These are phyloP conservation scores for Stentor coeruleus DNA, from an alignment of 73 alveolate genomes.

Conservation along the genomic window DNA sequence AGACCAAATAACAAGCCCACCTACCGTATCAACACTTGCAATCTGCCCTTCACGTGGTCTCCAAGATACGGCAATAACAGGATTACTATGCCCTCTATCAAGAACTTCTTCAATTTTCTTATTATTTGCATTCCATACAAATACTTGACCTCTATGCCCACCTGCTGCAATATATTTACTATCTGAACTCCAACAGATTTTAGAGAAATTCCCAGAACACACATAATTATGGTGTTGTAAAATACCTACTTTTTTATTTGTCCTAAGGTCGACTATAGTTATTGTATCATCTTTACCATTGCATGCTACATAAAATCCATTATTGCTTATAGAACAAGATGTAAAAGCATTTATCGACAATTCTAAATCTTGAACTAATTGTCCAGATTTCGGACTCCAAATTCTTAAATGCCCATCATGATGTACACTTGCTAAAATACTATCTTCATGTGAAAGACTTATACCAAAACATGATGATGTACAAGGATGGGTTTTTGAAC, in stretches of 20 bases:
- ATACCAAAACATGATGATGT: slow-evolving; percentile 48
- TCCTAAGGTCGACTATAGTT: not conserved
- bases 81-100: not conserved
- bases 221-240: not conserved
- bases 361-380: not conserved
- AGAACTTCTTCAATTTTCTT: not conserved
- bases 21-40: slow-evolving; percentile 16
- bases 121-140: not conserved
- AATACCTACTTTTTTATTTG: not conserved
- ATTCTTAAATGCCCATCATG: slow-evolving; percentile 47
- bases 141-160: not conserved
- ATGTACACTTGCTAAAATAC: slow-evolving; percentile 46
- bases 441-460: slow-evolving; percentile 35
- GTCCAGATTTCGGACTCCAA: not conserved
- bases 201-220: slow-evolving; percentile 11
- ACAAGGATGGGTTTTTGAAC: slow-evolving; percentile 47
- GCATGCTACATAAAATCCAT: not conserved
- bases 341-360: not conserved
- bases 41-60: slow-evolving; percentile 11
- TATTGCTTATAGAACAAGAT: not conserved
- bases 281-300: not conserved
- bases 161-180: not conserved
- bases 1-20: slow-evolving; percentile 16
- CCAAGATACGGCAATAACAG: slow-evolving; percentile 24
- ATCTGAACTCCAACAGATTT: slow-evolving; percentile 25